These are phyloP conservation scores for Xylaria flabelliformis DNA, from an alignment of 495 filamentous ascomycete genomes.

Conservation along the genomic window DNA sequence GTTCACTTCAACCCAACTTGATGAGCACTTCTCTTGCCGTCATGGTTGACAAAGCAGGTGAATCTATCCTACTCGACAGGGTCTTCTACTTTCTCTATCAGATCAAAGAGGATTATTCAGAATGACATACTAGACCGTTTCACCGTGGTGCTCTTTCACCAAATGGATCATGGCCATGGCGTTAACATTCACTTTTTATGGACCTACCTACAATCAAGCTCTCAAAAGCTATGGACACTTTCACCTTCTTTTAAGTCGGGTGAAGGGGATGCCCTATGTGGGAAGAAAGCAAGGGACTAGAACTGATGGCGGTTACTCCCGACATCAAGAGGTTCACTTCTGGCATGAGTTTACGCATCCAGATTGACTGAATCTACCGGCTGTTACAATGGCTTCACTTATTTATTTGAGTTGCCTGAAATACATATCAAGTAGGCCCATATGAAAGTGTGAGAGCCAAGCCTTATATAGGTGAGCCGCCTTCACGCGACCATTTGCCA, in stretches of 20 bases:
- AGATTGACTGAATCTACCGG: background rate
- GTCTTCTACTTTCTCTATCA: background rate
- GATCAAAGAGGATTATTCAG: background rate
- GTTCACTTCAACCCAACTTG: background rate
- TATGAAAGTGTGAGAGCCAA: background rate
- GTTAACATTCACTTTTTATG: background rate
- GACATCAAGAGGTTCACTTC: background rate
- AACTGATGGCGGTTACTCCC: background rate
- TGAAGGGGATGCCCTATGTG: background rate
- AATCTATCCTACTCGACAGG: background rate
- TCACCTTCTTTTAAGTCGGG: background rate
- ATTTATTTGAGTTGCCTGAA: background rate
- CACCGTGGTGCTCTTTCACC: background rate
- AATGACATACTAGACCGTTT: background rate
- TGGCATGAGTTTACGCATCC: background rate
- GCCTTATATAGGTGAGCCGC: background rate
- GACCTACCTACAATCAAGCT: background rate
- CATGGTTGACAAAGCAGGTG: conserved; percentile 3
- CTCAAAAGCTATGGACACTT: background rate
- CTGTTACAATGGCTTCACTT: background rate
- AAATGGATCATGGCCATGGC: background rate
- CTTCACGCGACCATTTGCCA: background rate
- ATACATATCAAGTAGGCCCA: background rate
- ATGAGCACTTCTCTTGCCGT: background rate
- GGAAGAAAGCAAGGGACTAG: background rate